Base-by-base conservation (phyloP, 305 asterid species). In the Fraxinus platypoda region DNA sequence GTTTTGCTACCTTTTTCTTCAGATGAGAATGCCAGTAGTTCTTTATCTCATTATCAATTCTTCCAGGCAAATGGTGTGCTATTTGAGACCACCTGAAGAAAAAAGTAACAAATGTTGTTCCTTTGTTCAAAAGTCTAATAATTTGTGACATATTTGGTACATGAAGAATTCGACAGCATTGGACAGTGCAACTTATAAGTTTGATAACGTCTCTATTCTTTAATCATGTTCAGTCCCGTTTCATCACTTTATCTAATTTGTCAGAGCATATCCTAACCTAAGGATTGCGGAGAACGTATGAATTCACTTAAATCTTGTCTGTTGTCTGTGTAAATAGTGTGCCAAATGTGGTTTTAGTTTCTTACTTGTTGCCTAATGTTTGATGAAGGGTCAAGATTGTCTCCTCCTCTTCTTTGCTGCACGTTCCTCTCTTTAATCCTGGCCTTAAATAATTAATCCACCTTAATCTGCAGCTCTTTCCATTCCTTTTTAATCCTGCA, bases 391-490 rank as follows among this genome's bases (percentile, higher is more conserved):
- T 77, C 83, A 91, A 49, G 75, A 95, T 86, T 28, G 59, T 82
- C 71, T 91, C 90, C 83, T 92, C 95, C 87, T 95, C 98, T 28
- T 91, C 90, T 15, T 41, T 3, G 81, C 87, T 88, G 88, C 92
- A 91, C 28, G 89, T 81, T 74, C 93, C 98, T 75, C 92, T 88
- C 70, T 93, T 93, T 81, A 95, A 68, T 66, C 98, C 98, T 0
- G 98, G 97, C 83, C 98, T 80, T 28, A 93, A 78, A 79, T 95
- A 95, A 85, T 93, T 95, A 84, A 92, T 90, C 98, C 98, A 95
- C 77, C 98, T 89, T 38, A 95, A 81, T 78, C 98, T 89, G 90
- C 98, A 92, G 87, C 98, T 93, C 89, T 93, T 95, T 37, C 98
- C 98, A 83, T 87, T 95, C 79, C 98, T 93, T 28, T 90, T 91